Evolutionary conservation across 805 yeast species (phyloP), one percentile per base, ranked within the genome.

Genomic region (Sungouiella blattae): DNA sequence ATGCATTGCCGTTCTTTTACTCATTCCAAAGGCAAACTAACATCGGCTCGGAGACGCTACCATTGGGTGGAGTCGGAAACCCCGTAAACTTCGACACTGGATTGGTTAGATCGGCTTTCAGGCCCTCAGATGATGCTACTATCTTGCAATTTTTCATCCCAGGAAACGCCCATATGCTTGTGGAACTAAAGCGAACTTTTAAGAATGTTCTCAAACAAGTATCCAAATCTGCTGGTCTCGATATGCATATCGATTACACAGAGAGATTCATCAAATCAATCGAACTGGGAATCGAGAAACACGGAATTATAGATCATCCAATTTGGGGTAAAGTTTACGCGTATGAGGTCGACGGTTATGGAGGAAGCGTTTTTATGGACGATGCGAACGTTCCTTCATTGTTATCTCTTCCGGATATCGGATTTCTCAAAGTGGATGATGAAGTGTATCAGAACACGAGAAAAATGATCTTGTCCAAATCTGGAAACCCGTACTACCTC

Each of bases 321-420:
- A 58, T 47, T 8, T 83, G 67, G 57, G 96, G 96, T 1, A 67
- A 72, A 41, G 95, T 87, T 4, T 85, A 77, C 48, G 96, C 96
- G 0, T 87, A 80, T 50, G 96, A 87, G 56, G 80, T 87, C 13
- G 96, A 88, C 56, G 96, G 96, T 0, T 87, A 73, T 53, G 95
- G 95, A 2, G 70, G 93, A 18, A 44, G 71, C 0, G 62, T 75
- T 16, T 68, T 80, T 43, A 87, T 87, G 95, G 95, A 87, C 57
- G 96, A 87, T 58, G 96, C 96, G 15, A 88, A 88, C 52, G 68
- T 87, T 12, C 96, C 96, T 1, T 85, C 95, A 1, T 50, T 86
- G 22, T 62, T 87, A 26, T 75, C 95, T 1, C 65, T 88, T 21
- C 95, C 96, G 0, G 89, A 85, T 44, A 58, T 85, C 52, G 94